Evolutionary conservation across 768 basidiomycete genomes (phyloP).

Genomic region (Podaxis sp.): DNA sequence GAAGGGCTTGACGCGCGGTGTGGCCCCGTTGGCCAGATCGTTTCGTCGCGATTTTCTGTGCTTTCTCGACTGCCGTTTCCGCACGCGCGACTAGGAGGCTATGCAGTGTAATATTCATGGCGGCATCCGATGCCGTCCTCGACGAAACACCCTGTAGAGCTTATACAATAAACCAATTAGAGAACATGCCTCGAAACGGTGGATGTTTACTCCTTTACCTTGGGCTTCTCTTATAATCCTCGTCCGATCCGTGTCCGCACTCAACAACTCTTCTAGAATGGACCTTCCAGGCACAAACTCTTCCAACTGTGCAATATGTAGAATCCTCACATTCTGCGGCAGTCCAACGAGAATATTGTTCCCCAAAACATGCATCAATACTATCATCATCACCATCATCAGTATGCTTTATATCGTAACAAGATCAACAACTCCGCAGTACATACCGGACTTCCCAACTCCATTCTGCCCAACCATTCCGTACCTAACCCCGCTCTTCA

Average conservation of each 20-base stretch:
- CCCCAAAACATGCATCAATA: constrained; percentile 30
- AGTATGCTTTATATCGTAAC: background rate
- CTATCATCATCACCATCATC: constrained; percentile 14
- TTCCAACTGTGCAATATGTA: constrained; percentile 34
- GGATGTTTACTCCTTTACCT: constrained; percentile 17
- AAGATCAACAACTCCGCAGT: background rate
- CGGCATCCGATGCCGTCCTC: constrained; percentile 20
- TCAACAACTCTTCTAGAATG: constrained; percentile 28
- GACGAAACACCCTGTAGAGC: constrained; percentile 25
- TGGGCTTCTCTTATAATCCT: constrained; percentile 29
- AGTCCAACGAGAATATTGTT: constrained; percentile 32
- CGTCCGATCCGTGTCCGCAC: constrained; percentile 25
- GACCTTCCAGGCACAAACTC: constrained; percentile 26
- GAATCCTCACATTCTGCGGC: constrained; percentile 31
- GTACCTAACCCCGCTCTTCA: constrained; percentile 51
- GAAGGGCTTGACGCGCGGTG: constrained; percentile 52
- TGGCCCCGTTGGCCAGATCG: constrained; percentile 58
- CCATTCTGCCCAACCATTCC: constrained; percentile 59
- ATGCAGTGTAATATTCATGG: constrained; percentile 25
- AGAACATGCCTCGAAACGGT: too few species aligned
- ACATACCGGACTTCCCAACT: constrained; percentile 49
- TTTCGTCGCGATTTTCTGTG: constrained; percentile 47
- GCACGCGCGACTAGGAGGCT: constrained; percentile 24
- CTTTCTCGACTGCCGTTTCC: constrained; percentile 28
- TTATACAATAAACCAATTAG: constrained; percentile 3